These are phyloP conservation scores for Telfairia occidentalis DNA, from an alignment of 331 rosid species.

Conservation along the genomic window DNA sequence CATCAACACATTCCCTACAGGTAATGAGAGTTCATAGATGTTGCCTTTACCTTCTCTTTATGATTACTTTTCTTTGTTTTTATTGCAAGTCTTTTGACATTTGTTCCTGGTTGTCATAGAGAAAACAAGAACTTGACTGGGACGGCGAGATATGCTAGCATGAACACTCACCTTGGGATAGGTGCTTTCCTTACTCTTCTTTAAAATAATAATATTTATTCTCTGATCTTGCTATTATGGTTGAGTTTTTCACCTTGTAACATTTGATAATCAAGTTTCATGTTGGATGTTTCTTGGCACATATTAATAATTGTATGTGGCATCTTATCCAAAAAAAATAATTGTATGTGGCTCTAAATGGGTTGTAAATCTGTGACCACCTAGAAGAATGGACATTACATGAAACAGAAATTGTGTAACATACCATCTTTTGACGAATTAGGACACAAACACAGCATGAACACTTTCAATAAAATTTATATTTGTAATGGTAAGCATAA, in stretches of 20 bases:
- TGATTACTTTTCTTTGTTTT: not conserved
- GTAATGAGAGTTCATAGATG: conserved; percentile 26
- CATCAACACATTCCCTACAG: conserved; percentile 99
- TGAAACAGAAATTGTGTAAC: not conserved
- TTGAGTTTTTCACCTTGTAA: not conserved
- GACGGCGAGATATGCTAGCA: conserved; percentile 99
- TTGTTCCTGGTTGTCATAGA: conserved; percentile 34
- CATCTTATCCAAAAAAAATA: no score
- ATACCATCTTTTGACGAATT: not conserved
- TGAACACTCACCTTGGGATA: conserved; percentile 95
- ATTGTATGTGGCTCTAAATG: no score
- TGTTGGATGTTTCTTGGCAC: not conserved
- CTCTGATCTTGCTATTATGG: not conserved
- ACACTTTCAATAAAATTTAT: not conserved
- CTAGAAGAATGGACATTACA: not conserved
- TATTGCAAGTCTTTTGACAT: not conserved
- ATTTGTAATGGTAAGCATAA: not conserved
- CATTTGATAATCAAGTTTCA: not conserved
- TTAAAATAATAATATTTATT: not conserved
- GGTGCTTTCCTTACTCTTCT: conserved; percentile 32
- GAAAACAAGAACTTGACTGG: conserved; percentile 98
- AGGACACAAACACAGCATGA: not conserved
- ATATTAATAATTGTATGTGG: not conserved
- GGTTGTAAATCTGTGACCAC: not conserved
- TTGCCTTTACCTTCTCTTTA: not conserved